Evolutionary conservation across 2,329 filamentous ascomycete species (phyloP).

Genomic region (Alternaria atra): DNA sequence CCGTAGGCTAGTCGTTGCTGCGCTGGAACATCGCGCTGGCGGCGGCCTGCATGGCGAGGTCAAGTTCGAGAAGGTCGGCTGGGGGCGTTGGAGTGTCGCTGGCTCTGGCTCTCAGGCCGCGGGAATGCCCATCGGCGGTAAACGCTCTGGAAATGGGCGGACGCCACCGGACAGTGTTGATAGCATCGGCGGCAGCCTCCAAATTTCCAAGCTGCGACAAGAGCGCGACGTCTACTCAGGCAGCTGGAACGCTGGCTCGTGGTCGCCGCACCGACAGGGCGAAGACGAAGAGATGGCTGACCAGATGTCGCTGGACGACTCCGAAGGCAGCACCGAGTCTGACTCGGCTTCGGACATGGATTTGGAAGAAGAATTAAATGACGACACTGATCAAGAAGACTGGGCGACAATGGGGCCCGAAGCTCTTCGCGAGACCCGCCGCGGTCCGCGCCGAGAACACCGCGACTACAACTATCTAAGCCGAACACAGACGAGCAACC

Average conservation of each 20-base stretch:
- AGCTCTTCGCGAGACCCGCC: slow-evolving; percentile 72
- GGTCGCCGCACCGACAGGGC: slow-evolving; percentile 66
- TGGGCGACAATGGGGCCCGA: slow-evolving; percentile 91
- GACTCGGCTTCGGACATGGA: slow-evolving; percentile 74
- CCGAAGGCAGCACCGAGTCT: slow-evolving; percentile 72
- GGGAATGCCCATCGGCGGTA: slow-evolving; percentile 51
- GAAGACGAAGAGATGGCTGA: slow-evolving; percentile 71
- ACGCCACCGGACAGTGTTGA: slow-evolving; percentile 63
- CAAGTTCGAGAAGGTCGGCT: slow-evolving; percentile 93
- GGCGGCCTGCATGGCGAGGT: slow-evolving; percentile 73
- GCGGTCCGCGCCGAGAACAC: slow-evolving; percentile 42
- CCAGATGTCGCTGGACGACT: slow-evolving; percentile 87
- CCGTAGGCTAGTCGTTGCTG: slow-evolving; percentile 88
- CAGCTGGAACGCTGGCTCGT: slow-evolving; percentile 75
- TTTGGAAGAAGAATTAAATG: slow-evolving; percentile 76
- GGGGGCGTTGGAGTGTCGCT: slow-evolving; percentile 90
- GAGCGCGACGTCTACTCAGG: slow-evolving; percentile 56
- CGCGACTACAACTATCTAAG: slow-evolving; percentile 53
- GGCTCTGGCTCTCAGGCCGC: slow-evolving; percentile 62
- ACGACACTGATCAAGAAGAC: slow-evolving; percentile 94
- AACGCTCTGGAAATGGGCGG: slow-evolving; percentile 36
- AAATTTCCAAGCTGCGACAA: slow-evolving; percentile 54
- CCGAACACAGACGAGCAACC: slow-evolving; percentile 44
- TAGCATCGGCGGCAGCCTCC: slow-evolving; percentile 53
- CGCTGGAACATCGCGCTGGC: slow-evolving; percentile 79